Evolutionary conservation across 306 rosid species (phyloP).

Genomic region (Quercus parvula): DNA sequence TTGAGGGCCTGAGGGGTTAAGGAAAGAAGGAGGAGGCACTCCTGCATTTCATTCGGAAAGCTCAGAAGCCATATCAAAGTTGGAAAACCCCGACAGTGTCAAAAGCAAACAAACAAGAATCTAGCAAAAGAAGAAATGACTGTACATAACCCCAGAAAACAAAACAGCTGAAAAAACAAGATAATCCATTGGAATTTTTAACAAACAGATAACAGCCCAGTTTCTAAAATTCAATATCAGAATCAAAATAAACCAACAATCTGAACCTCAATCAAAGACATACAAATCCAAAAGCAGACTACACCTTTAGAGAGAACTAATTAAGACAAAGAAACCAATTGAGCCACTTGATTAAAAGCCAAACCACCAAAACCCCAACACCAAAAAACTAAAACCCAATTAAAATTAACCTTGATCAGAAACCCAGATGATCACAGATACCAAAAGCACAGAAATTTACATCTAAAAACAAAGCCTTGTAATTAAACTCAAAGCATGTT

Average conservation of each 20-base stretch:
- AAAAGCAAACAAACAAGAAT: background rate
- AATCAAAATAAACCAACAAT: slow-evolving; percentile 10
- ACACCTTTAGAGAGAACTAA: slow-evolving; percentile 1
- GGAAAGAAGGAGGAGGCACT: background rate
- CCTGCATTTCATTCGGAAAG: background rate
- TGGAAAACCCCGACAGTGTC: background rate
- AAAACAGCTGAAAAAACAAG: background rate
- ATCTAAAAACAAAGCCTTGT: background rate
- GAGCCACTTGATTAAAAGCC: slow-evolving; percentile 10
- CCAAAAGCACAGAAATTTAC: slow-evolving; percentile 13
- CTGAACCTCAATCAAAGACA: slow-evolving; percentile 16
- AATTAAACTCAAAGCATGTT: slow-evolving; percentile 23
- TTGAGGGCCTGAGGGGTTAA: background rate
- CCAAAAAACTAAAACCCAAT: slow-evolving; percentile 3
- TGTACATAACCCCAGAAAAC: slow-evolving; percentile 11
- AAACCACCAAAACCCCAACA: slow-evolving; percentile 30
- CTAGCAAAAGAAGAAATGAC: background rate
- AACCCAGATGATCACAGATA: slow-evolving; percentile 12
- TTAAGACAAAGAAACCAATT: background rate
- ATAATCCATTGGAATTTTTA: background rate
- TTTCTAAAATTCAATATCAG: background rate
- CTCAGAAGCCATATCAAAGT: background rate
- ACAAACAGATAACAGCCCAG: slow-evolving; percentile 12
- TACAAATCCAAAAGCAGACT: background rate
- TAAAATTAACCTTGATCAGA: slow-evolving; percentile 21